A percentile compares a stretch with the other conserved stretches of the same genome.
Conservation (phyloP, 2,329 filamentous ascomycete species). For the Fusarium anguioides region DNA sequence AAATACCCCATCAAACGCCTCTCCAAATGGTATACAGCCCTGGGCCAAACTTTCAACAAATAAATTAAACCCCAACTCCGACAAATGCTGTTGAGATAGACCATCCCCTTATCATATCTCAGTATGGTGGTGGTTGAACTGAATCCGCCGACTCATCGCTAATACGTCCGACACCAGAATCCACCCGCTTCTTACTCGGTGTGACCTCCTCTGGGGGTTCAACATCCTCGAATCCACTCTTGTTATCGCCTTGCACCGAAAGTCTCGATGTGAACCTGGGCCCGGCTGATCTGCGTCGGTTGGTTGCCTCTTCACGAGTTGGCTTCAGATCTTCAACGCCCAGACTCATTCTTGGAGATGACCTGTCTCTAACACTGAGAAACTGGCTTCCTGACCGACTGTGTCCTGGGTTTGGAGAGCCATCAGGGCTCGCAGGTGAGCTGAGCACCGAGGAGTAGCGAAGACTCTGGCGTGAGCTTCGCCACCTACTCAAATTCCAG, state of each 20-base stretch:
- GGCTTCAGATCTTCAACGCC: slow-evolving; percentile 45
- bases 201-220: slow-evolving; percentile 33
- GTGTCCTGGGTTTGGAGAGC: slow-evolving; percentile 49
- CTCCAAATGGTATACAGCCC: slow-evolving; percentile 34
- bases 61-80: slow-evolving; percentile 39
- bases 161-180: slow-evolving; percentile 50
- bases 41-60: slow-evolving; percentile 8
- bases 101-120: slow-evolving; percentile 7
- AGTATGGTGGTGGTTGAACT: slow-evolving; percentile 8
- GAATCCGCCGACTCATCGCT: slow-evolving; percentile 45
- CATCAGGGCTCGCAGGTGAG: slow-evolving; percentile 34
- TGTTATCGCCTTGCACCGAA: slow-evolving; percentile 38
- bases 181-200: slow-evolving; percentile 48
- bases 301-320: slow-evolving; percentile 41
- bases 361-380: slow-evolving; percentile 50
- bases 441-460: slow-evolving; percentile 46
- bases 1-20: slow-evolving; percentile 36
- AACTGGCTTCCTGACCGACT: slow-evolving; percentile 45
- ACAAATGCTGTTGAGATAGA: slow-evolving; percentile 32
- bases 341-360: slow-evolving; percentile 48
- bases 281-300: slow-evolving; percentile 48
- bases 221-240: slow-evolving; percentile 33
- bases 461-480: slow-evolving; percentile 53
- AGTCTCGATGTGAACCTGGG: slow-evolving; percentile 36
- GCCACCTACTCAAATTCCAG: slow-evolving; percentile 69